Percentiles rank a stretch among this genome's conserved stretches.
Evolutionary conservation across 768 basidiomycete genomes (phyloP).

Genomic region (Russula compacta): DNA sequence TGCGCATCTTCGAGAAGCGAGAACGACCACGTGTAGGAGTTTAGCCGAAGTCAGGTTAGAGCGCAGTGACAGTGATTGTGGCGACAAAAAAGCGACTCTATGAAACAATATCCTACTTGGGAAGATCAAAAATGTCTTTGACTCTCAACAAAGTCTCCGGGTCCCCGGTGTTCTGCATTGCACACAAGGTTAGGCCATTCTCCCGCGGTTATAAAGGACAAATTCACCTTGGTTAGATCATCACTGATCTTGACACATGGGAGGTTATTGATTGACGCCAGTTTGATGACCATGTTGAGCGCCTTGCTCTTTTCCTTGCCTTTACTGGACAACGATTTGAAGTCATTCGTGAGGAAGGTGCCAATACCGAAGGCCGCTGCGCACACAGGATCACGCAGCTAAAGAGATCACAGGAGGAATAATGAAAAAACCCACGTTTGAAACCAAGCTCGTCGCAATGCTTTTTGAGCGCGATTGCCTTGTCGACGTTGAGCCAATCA

Average conservation of each 20-base stretch:
- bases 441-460: slow-evolving; percentile 72
- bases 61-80: neutral
- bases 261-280: slow-evolving; percentile 60
- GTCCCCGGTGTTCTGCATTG: slow-evolving; percentile 41
- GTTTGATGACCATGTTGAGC: slow-evolving; percentile 92
- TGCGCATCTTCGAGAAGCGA: neutral
- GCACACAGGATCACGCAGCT: neutral
- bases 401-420: neutral
- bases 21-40: neutral
- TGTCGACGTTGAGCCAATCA: slow-evolving; percentile 67
- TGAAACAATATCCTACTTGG: slow-evolving; percentile 13
- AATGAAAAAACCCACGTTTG: slow-evolving; percentile 33
- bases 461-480: slow-evolving; percentile 56
- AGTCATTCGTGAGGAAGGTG: slow-evolving; percentile 88
- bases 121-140: slow-evolving; percentile 42
- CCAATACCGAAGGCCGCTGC: slow-evolving; percentile 89
- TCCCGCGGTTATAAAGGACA: neutral
- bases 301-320: slow-evolving; percentile 61
- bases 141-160: slow-evolving; percentile 37
- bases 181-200: neutral
- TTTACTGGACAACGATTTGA: slow-evolving; percentile 37
- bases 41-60: neutral
- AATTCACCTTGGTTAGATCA: slow-evolving; percentile 67
- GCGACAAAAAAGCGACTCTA: neutral
- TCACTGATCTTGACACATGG: slow-evolving; percentile 93